These are phyloP conservation scores for Boletus pseudo-olivaceus DNA, from an alignment of 768 basidiomycete species.

Conservation along the genomic window DNA sequence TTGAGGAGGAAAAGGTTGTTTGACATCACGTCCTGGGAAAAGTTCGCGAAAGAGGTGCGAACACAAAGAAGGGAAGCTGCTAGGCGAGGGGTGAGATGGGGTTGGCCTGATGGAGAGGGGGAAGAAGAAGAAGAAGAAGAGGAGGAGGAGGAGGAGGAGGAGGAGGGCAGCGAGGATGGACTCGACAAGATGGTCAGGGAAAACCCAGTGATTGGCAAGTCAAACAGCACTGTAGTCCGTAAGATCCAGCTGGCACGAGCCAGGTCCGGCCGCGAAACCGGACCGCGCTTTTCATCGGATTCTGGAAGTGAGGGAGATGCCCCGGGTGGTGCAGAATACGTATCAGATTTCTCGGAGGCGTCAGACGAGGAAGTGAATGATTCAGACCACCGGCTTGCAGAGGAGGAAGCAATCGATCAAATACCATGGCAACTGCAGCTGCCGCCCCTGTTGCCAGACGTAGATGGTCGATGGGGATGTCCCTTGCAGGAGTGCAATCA, in stretches of 20 bases:
- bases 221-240: conserved; percentile 11
- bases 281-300: conserved; percentile 7
- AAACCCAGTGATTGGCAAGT: conserved; percentile 31
- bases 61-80: conserved; percentile 33
- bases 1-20: conserved; percentile 32
- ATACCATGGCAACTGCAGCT: conserved; percentile 37
- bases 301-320: conserved; percentile 21
- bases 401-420: conserved; percentile 22
- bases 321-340: conserved; percentile 36
- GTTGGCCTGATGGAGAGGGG: conserved; percentile 17
- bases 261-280: background rate
- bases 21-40: conserved; percentile 45
- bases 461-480: conserved; percentile 53
- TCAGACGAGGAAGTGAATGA: conserved; percentile 45
- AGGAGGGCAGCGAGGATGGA: background rate
- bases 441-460: conserved; percentile 39
- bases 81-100: conserved; percentile 21
- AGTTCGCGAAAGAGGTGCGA: conserved; percentile 38
- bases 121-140: background rate
- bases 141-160: no score
- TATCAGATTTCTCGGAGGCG: conserved; percentile 55
- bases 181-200: conserved; percentile 12
- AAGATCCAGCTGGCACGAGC: conserved; percentile 18
- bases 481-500: conserved; percentile 41
- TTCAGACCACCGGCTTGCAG: conserved; percentile 21